A percentile compares a stretch with the other conserved stretches of the same genome.
Evolutionary conservation across 83 land plant species (phyloP).

Genomic region (Picea abies): DNA sequence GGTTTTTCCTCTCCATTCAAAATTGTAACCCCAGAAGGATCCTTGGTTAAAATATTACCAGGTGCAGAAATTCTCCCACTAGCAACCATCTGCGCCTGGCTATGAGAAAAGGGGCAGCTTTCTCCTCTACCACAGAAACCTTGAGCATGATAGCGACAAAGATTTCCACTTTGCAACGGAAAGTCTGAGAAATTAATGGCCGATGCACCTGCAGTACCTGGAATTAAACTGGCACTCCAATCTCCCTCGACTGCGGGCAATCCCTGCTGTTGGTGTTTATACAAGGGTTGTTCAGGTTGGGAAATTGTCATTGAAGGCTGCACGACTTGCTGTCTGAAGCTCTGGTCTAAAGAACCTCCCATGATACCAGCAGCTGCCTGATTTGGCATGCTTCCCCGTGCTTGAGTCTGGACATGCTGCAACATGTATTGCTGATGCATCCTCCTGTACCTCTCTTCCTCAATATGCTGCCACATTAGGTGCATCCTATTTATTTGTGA

Average conservation of each 20-base stretch:
- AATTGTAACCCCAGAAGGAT: slow-evolving; percentile 5
- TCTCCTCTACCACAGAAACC: slow-evolving; percentile 27
- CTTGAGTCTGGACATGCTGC: slow-evolving; percentile 31
- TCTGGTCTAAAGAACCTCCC: slow-evolving; percentile 9
- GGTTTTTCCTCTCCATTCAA: slow-evolving; percentile 23
- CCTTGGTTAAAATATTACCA: background rate
- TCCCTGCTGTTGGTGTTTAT: slow-evolving; percentile 14
- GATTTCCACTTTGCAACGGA: slow-evolving; percentile 6
- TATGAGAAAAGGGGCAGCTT: slow-evolving; percentile 19
- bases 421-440: slow-evolving; percentile 32
- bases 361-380: slow-evolving; percentile 19
- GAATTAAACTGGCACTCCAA: slow-evolving; percentile 11
- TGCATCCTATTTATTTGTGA: slow-evolving; percentile 22
- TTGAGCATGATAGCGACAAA: slow-evolving; percentile 26
- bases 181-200: background rate
- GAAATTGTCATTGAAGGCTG: slow-evolving; percentile 17
- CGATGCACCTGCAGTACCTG: background rate
- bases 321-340: slow-evolving; percentile 22
- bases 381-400: slow-evolving; percentile 11
- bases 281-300: slow-evolving; percentile 21
- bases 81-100: slow-evolving; percentile 14
- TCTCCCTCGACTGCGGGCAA: slow-evolving; percentile 13
- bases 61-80: slow-evolving; percentile 9
- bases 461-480: slow-evolving; percentile 15
- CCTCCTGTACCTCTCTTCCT: slow-evolving; percentile 28